Evolutionary conservation across 1,284 basidiomycete genomes (phyloP).

Genomic region (Boletellus sp.): DNA sequence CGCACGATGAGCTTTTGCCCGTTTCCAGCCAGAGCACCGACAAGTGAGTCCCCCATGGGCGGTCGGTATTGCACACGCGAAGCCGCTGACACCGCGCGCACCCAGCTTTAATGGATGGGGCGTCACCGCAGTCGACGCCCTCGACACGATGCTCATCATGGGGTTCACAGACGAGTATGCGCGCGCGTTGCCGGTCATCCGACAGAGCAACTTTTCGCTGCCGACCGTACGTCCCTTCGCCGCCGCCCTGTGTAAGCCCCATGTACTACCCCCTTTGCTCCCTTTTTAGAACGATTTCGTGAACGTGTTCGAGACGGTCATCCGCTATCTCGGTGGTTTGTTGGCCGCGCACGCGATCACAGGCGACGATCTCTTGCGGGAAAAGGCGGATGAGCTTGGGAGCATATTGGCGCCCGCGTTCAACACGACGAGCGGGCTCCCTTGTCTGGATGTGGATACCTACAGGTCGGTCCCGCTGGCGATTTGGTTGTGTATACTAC

Average conservation of each 20-base stretch:
- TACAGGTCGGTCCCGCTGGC: slow-evolving; percentile 34
- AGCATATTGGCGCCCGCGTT: slow-evolving; percentile 51
- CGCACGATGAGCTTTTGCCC: slow-evolving; percentile 59
- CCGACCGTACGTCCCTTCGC: slow-evolving; percentile 26
- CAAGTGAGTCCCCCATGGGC: slow-evolving; percentile 42
- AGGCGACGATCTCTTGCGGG: slow-evolving; percentile 41
- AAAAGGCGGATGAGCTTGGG: slow-evolving; percentile 53
- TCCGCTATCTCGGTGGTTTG: slow-evolving; percentile 83
- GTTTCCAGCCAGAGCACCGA: slow-evolving; percentile 43
- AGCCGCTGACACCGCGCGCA: slow-evolving; percentile 7
- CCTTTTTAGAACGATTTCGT: slow-evolving; percentile 33
- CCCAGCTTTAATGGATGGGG: slow-evolving; percentile 82
- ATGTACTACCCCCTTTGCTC: background rate
- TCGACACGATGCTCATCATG: slow-evolving; percentile 90
- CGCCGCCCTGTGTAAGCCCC: background rate
- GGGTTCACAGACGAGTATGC: slow-evolving; percentile 74
- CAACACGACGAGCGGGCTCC: slow-evolving; percentile 45
- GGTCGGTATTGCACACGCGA: background rate
- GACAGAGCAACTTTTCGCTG: slow-evolving; percentile 58
- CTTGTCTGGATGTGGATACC: slow-evolving; percentile 47
- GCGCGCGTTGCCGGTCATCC: slow-evolving; percentile 66
- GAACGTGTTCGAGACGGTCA: slow-evolving; percentile 82
- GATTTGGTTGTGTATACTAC: background rate
- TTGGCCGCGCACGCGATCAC: slow-evolving; percentile 79
- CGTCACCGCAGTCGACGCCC: slow-evolving; percentile 73